A percentile compares a stretch with the other conserved stretches of the same genome.
Evolutionary conservation across 768 basidiomycete species (phyloP).

Genomic region (Paxillus ammoniavirescens): DNA sequence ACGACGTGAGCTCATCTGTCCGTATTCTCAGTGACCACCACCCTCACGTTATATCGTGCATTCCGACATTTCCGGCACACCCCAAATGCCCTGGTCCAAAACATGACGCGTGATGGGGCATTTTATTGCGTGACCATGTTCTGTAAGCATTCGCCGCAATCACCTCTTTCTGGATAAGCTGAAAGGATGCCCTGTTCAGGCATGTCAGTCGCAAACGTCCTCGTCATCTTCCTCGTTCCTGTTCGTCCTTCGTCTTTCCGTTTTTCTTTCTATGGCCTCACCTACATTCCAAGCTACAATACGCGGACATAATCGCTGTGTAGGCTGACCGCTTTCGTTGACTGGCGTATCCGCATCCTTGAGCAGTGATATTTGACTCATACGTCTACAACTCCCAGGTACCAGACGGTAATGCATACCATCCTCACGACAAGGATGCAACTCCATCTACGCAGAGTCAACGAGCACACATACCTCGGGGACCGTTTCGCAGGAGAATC

Average conservation of each 20-base stretch:
- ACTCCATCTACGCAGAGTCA: neutral
- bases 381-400: neutral
- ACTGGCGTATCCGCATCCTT: too few relatives aligned
- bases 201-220: neutral
- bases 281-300: neutral
- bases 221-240: neutral
- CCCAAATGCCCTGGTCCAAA: neutral
- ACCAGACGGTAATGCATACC: conserved; percentile 2
- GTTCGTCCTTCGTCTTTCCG: neutral
- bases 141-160: neutral
- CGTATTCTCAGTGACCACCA: neutral
- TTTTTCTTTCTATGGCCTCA: neutral
- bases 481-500: neutral
- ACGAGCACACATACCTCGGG: neutral
- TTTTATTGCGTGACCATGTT: neutral
- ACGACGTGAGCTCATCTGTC: neutral
- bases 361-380: too few relatives aligned
- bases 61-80: neutral
- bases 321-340: neutral
- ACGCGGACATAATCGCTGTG: neutral
- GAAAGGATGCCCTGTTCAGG: neutral
- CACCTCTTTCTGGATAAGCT: neutral
- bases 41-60: neutral
- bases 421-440: conserved; percentile 4
- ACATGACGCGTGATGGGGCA: neutral